Evolutionary conservation across 129 eudicot species (phyloP).

Genomic region (Pulicaria dysenterica): DNA sequence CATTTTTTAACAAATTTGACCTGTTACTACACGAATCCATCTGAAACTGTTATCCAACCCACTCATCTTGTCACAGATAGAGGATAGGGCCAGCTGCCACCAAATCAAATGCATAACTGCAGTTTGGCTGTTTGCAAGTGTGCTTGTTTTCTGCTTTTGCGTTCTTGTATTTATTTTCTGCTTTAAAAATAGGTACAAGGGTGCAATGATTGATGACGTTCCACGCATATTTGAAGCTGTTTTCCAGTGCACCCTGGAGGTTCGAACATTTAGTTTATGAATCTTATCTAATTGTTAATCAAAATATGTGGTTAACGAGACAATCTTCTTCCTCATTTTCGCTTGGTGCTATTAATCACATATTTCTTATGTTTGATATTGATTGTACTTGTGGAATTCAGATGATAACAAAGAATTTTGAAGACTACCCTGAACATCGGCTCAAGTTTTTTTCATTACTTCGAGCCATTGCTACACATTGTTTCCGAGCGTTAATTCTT

Average conservation of each 20-base stretch:
- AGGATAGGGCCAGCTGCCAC: not conserved
- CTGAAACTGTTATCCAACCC: not conserved
- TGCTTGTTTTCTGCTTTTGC: not conserved
- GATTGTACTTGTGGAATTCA: conserved; percentile 30
- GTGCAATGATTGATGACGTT: conserved; percentile 91
- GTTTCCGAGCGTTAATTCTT: conserved; percentile 88
- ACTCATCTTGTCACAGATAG: too few relatives aligned
- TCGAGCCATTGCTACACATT: conserved; percentile 88
- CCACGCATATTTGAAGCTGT: conserved; percentile 97
- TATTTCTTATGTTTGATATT: conserved; percentile 17
- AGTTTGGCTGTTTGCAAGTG: not conserved
- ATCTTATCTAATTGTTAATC: not conserved
- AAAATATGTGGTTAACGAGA: not conserved
- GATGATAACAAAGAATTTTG: conserved; percentile 99
- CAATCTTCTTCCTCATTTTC: not conserved
- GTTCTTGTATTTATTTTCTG: conserved; percentile 5
- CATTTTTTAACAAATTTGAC: too few relatives aligned
- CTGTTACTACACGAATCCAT: too few relatives aligned
- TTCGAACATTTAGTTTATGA: conserved; percentile 26
- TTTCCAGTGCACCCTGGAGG: conserved; percentile 97
- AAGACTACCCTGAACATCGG: conserved; percentile 99
- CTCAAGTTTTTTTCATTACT: conserved; percentile 94
- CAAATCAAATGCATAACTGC: not conserved
- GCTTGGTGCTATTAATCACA: conserved; percentile 11
- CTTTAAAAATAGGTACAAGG: conserved; percentile 64